A percentile compares a stretch with the other conserved stretches of the same genome.
Conservation (phyloP, 768 basidiomycete species). For the Suillus sp. region DNA sequence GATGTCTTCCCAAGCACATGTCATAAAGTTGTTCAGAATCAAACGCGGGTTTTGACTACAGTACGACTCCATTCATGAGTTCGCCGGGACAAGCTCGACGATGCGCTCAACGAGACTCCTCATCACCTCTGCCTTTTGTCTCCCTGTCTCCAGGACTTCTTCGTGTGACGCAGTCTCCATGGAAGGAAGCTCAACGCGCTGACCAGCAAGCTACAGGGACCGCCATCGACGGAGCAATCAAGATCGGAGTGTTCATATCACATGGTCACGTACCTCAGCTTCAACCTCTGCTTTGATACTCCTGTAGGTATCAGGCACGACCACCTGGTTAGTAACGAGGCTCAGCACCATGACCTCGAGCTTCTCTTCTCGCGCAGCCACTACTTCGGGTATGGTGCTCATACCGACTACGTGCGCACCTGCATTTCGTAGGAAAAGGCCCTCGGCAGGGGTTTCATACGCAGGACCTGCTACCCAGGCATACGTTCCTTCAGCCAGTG, state of each 20-base stretch:
- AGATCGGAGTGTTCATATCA: slow-evolving; percentile 2
- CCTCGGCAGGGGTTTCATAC: slow-evolving; percentile 89
- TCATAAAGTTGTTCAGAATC: background rate
- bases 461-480: slow-evolving; percentile 92
- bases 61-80: background rate
- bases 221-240: slow-evolving; percentile 12
- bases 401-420: slow-evolving; percentile 94
- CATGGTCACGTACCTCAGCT: slow-evolving; percentile 58
- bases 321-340: slow-evolving; percentile 84
- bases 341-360: slow-evolving; percentile 78
- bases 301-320: slow-evolving; percentile 65
- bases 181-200: slow-evolving; percentile 41
- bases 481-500: slow-evolving; percentile 80
- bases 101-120: slow-evolving; percentile 67
- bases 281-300: slow-evolving; percentile 75
- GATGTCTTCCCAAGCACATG: background rate
- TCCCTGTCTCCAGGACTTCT: slow-evolving; percentile 71
- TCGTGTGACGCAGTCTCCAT: slow-evolving; percentile 68
- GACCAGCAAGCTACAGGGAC: slow-evolving; percentile 58
- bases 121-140: slow-evolving; percentile 71
- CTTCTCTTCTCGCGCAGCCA: slow-evolving; percentile 76
- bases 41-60: background rate
- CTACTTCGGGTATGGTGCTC: slow-evolving; percentile 90
- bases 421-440: slow-evolving; percentile 67
- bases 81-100: slow-evolving; percentile 42